Conservation (phyloP, 2,329 filamentous ascomycete genomes). For the Nemania sp. region DNA sequence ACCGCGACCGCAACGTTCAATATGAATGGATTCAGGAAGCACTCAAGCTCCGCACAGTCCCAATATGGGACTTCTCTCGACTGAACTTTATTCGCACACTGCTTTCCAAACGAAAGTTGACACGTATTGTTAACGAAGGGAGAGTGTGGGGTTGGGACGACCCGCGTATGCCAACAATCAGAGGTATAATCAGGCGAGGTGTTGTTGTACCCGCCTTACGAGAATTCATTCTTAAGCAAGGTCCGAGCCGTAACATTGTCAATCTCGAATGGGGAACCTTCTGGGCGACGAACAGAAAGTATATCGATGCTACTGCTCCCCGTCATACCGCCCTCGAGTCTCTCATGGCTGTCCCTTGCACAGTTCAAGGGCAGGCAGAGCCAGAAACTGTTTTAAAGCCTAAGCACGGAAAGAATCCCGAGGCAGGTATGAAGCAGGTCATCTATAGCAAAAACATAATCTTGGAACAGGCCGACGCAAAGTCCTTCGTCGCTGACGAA, state of each 20-base stretch:
- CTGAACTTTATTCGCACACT: slow-evolving; percentile 80
- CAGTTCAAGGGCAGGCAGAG: slow-evolving; percentile 66
- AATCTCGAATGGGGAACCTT: slow-evolving; percentile 77
- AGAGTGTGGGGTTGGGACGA: slow-evolving; percentile 81
- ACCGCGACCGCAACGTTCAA: slow-evolving; percentile 79
- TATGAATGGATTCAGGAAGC: slow-evolving; percentile 80
- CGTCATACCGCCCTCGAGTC: slow-evolving; percentile 71
- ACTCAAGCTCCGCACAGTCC: slow-evolving; percentile 69
- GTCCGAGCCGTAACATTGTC: slow-evolving; percentile 77
- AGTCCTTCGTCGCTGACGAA: too few species aligned
- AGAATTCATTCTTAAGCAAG: slow-evolving; percentile 80
- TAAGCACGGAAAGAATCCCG: too few species aligned
- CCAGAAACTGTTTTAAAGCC: too few species aligned
- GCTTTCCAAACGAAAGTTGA: slow-evolving; percentile 79
- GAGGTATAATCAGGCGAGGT: slow-evolving; percentile 73
- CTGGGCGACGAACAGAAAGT: slow-evolving; percentile 74
- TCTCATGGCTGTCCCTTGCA: slow-evolving; percentile 69
- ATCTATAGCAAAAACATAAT: too few species aligned
- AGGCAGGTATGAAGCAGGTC: too few species aligned
- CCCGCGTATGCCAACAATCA: slow-evolving; percentile 78
- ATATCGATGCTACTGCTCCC: slow-evolving; percentile 72
- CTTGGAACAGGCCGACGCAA: too few species aligned
- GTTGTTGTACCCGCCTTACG: slow-evolving; percentile 74
- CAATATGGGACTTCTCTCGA: slow-evolving; percentile 80
- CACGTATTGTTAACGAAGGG: slow-evolving; percentile 73